Percentiles rank a stretch among this genome's conserved stretches.
Conservation (phyloP, 148 eudicot species). For the Silene latifolia region DNA sequence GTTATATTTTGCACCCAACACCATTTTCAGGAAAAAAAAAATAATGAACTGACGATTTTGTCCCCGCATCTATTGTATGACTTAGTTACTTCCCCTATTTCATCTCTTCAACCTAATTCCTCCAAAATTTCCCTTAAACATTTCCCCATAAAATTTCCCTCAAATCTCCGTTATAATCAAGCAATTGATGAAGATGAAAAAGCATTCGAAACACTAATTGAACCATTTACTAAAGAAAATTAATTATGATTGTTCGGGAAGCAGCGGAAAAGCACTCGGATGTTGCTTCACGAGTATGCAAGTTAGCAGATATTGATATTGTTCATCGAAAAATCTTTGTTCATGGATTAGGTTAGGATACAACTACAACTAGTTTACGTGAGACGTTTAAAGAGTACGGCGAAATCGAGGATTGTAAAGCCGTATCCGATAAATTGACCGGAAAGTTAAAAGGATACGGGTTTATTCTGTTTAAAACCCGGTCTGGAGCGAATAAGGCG, state of each 20-base stretch:
- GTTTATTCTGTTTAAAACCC: conserved; percentile 61
- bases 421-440: conserved; percentile 55
- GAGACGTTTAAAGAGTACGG: conserved; percentile 56
- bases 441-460: conserved; percentile 93
- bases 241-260: conserved; percentile 41
- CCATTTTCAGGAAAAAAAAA: too few species aligned
- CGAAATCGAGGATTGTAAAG: conserved; percentile 89
- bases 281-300: conserved; percentile 35
- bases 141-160: too few species aligned
- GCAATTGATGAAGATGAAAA: too few species aligned
- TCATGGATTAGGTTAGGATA: conserved; percentile 90
- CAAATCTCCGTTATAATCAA: too few species aligned
- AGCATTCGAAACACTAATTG: conserved; percentile 60
- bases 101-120: too few species aligned
- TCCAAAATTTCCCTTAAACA: too few species aligned
- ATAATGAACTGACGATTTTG: too few species aligned
- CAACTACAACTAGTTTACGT: conserved; percentile 55
- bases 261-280: conserved; percentile 56
- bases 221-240: conserved; percentile 77
- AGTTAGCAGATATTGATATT: conserved; percentile 67
- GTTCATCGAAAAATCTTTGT: conserved; percentile 86
- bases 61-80: too few species aligned
- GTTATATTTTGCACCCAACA: too few species aligned
- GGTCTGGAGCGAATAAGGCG: conserved; percentile 64
- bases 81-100: too few species aligned